Conservation (phyloP, 2,329 filamentous ascomycete species). For the Stachybotrys chartarum region DNA sequence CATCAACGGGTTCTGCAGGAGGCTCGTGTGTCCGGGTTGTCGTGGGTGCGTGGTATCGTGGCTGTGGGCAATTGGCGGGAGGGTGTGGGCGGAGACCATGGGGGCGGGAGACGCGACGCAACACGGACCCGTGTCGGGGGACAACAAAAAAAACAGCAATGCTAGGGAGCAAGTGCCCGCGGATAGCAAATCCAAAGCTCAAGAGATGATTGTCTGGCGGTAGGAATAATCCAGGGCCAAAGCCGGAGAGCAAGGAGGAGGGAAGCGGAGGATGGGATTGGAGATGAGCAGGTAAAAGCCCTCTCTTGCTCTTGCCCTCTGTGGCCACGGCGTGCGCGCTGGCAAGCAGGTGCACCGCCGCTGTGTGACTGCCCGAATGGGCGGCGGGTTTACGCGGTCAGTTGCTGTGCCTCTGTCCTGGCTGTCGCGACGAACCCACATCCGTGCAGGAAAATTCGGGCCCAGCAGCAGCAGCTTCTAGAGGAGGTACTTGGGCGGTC, state of each 20-base stretch:
- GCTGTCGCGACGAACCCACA: not conserved
- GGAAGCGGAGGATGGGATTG: not conserved
- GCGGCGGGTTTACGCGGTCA: not conserved
- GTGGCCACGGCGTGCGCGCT: not conserved
- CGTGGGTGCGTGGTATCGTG: not conserved
- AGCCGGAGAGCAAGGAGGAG: not conserved
- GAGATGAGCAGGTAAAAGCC: not conserved
- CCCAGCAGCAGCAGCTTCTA: not conserved
- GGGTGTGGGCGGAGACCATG: not conserved
- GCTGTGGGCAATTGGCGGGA: not conserved
- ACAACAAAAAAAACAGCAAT: too few species aligned
- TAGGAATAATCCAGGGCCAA: not conserved
- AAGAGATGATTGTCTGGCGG: not conserved
- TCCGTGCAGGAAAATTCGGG: not conserved
- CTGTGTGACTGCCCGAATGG: not conserved
- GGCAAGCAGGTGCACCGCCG: not conserved
- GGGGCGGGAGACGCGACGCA: not conserved
- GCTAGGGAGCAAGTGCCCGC: not conserved
- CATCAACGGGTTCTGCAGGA: not conserved
- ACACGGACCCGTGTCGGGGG: not conserved
- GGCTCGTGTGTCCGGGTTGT: not conserved
- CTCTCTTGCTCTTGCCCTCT: not conserved
- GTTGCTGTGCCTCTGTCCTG: too few species aligned
- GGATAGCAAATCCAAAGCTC: not conserved
- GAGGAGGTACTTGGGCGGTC: too few species aligned